Evolutionary conservation across 805 yeast species (phyloP).

Genomic region (Kodamaea fukazawae): DNA sequence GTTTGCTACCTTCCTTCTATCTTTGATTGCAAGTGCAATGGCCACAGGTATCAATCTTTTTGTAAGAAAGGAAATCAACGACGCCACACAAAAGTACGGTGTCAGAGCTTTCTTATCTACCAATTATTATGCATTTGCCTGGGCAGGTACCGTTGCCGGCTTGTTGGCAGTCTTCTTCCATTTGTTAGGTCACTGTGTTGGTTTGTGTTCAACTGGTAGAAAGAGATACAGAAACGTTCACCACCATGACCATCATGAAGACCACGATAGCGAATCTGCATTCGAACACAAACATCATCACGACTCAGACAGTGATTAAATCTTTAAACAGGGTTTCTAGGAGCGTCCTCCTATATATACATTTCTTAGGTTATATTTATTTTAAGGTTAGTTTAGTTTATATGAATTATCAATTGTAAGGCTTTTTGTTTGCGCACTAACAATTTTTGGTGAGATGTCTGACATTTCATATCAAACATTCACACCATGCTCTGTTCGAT

Average conservation of each 20-base stretch:
- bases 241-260: slow-evolving; percentile 6
- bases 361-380: too few species aligned
- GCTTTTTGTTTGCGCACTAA: too few species aligned
- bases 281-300: slow-evolving; percentile 18
- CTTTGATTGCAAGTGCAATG: slow-evolving; percentile 49
- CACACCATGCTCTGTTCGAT: slow-evolving; percentile 31
- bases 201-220: slow-evolving; percentile 34
- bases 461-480: background rate
- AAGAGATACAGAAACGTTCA: slow-evolving; percentile 22
- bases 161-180: slow-evolving; percentile 25
- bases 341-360: too few species aligned
- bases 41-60: slow-evolving; percentile 61
- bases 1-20: slow-evolving; percentile 43
- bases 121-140: slow-evolving; percentile 55
- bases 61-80: slow-evolving; percentile 51
- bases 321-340: too few species aligned
- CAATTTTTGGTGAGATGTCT: too few species aligned
- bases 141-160: slow-evolving; percentile 58
- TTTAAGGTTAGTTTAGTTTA: too few species aligned
- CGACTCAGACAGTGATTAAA: slow-evolving; percentile 3
- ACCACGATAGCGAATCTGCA: slow-evolving; percentile 16
- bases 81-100: slow-evolving; percentile 49
- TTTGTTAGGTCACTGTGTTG: slow-evolving; percentile 42
- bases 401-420: background rate
- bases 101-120: slow-evolving; percentile 50